Evolutionary conservation across 768 basidiomycete genomes (phyloP).

Genomic region (Hydnum rufescens): DNA sequence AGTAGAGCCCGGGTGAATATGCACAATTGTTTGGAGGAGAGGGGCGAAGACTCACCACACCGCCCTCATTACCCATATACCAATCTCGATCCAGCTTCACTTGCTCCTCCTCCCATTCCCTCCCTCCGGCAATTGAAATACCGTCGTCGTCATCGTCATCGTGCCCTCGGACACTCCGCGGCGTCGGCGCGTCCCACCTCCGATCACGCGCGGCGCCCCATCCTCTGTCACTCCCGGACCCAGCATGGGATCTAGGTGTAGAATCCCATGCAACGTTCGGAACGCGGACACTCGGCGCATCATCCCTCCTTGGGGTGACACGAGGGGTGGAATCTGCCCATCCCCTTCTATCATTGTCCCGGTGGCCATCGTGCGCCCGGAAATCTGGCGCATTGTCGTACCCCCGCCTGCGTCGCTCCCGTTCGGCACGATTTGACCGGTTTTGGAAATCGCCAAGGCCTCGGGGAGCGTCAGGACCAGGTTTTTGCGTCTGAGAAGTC

Average conservation of each 20-base stretch:
- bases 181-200: conserved; percentile 73
- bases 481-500: conserved; percentile 37
- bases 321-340: conserved; percentile 23
- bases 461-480: conserved; percentile 35
- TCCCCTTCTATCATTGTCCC: conserved; percentile 21
- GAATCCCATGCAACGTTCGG: conserved; percentile 92
- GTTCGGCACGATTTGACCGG: conserved; percentile 57
- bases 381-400: conserved; percentile 13
- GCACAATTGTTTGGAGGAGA: not conserved
- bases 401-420: conserved; percentile 30
- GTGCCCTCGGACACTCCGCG: conserved; percentile 31
- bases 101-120: conserved; percentile 98
- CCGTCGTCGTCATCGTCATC: conserved; percentile 39
- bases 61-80: conserved; percentile 87
- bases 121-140: conserved; percentile 42
- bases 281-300: conserved; percentile 69
- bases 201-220: conserved; percentile 38
- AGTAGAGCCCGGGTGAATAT: conserved; percentile 19
- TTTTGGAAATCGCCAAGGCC: conserved; percentile 88
- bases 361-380: conserved; percentile 11
- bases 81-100: conserved; percentile 82
- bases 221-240: conserved; percentile 25
- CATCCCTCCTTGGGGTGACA: conserved; percentile 12
- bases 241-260: conserved; percentile 45
- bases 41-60: conserved; percentile 30